Evolutionary conservation across 371 early-diverging fungal species (phyloP).

Genomic region (Catenaria anguillulae): DNA sequence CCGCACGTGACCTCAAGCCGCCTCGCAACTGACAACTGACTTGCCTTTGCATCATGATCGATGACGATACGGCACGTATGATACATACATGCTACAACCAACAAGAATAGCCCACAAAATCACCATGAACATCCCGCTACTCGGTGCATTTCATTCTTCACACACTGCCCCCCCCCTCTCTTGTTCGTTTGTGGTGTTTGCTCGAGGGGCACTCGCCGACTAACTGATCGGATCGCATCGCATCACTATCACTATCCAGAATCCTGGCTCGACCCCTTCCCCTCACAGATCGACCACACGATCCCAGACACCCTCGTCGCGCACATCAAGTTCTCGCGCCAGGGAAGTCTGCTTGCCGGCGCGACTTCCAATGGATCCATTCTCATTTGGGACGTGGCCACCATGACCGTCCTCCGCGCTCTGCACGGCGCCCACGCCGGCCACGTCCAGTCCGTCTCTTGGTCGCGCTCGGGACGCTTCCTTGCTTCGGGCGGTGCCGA

Average conservation of each 20-base stretch:
- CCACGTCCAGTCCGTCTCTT: slow-evolving; percentile 61
- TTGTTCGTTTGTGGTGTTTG: too few relatives aligned
- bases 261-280: neutral
- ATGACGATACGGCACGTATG: too few relatives aligned
- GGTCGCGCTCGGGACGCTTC: slow-evolving; percentile 14
- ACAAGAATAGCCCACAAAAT: too few relatives aligned
- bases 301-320: neutral
- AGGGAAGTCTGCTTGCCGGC: slow-evolving; percentile 59
- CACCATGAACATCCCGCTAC: slow-evolving; percentile 3
- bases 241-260: neutral
- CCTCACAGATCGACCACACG: neutral
- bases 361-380: slow-evolving; percentile 68
- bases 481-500: slow-evolving; percentile 27
- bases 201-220: neutral
- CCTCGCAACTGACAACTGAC: too few relatives aligned
- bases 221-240: neutral
- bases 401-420: slow-evolving; percentile 51
- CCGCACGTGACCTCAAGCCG: too few relatives aligned
- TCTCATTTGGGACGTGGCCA: slow-evolving; percentile 76
- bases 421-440: slow-evolving; percentile 51
- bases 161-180: too few relatives aligned
- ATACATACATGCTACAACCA: too few relatives aligned
- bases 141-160: neutral
- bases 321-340: slow-evolving; percentile 15
- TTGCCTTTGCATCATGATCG: too few relatives aligned